Evolutionary conservation across 495 filamentous ascomycete genomes (phyloP).

Genomic region (Hypoxylon fragiforme): DNA sequence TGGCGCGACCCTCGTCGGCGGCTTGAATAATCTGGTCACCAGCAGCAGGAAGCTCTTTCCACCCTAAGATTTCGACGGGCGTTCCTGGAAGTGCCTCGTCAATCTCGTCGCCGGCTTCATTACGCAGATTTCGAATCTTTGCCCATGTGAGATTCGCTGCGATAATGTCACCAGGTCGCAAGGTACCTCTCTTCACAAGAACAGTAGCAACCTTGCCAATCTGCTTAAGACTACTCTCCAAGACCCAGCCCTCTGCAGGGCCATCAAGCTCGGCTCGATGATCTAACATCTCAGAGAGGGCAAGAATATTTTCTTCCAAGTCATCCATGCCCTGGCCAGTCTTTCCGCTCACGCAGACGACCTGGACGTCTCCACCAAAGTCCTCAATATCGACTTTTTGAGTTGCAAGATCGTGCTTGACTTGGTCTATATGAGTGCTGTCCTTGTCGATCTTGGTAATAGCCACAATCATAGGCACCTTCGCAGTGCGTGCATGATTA

Average conservation of each 20-base stretch:
- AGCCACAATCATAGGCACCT: constrained; percentile 96
- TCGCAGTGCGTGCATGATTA: constrained; percentile 87
- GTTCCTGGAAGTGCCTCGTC: constrained; percentile 80
- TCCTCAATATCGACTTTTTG: constrained; percentile 92
- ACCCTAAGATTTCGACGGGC: constrained; percentile 90
- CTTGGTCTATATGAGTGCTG: constrained; percentile 72
- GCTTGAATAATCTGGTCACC: constrained; percentile 89
- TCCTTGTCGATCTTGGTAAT: constrained; percentile 97
- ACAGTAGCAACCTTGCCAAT: constrained; percentile 87
- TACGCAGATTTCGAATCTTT: constrained; percentile 76
- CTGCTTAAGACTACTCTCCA: constrained; percentile 89
- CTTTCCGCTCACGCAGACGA: constrained; percentile 87
- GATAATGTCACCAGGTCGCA: constrained; percentile 78
- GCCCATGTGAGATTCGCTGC: constrained; percentile 88
- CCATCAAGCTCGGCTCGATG: constrained; percentile 78
- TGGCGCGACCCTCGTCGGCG: constrained; percentile 74
- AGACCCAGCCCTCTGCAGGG: constrained; percentile 86
- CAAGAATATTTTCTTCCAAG: constrained; percentile 84
- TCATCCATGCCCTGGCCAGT: constrained; percentile 91
- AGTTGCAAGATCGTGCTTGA: constrained; percentile 84
- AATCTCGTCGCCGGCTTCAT: constrained; percentile 79
- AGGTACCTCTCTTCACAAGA: constrained; percentile 83
- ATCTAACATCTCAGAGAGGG: constrained; percentile 85
- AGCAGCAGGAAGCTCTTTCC: constrained; percentile 88
- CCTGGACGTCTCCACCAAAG: constrained; percentile 91